These are phyloP conservation scores for Cyberlindnera euphorbiiphila DNA, from an alignment of 805 yeast species.

Conservation along the genomic window DNA sequence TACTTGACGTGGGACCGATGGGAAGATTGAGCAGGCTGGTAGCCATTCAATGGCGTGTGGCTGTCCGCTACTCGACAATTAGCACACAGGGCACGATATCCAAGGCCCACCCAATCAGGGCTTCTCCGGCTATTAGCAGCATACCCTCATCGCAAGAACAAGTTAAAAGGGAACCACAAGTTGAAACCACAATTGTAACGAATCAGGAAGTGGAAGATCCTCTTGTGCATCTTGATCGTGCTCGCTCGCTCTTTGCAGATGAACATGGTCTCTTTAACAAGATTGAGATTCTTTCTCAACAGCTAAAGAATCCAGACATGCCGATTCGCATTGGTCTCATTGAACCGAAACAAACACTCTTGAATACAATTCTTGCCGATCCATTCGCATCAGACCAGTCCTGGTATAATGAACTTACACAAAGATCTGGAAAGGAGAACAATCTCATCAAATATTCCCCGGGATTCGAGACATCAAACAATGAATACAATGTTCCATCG, in stretches of 20 bases:
- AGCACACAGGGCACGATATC: constrained; percentile 7
- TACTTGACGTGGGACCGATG: background rate
- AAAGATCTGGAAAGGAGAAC: constrained; percentile 5
- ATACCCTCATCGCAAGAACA: background rate
- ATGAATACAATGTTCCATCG: constrained; percentile 28
- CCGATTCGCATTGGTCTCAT: constrained; percentile 31
- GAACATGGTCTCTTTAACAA: constrained; percentile 26
- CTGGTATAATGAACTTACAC: constrained; percentile 26
- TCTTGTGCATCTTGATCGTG: constrained; percentile 13
- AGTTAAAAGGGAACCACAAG: background rate
- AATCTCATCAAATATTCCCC: constrained; percentile 24
- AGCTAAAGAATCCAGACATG: constrained; percentile 12
- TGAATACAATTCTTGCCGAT: constrained; percentile 30
- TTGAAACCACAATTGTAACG: background rate
- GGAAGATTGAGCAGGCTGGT: background rate
- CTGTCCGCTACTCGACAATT: constrained; percentile 6
- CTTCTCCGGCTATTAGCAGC: background rate
- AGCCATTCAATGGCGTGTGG: constrained; percentile 3
- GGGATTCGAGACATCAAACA: constrained; percentile 18
- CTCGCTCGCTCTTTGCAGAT: constrained; percentile 22
- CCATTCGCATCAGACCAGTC: constrained; percentile 31
- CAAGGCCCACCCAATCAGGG: background rate
- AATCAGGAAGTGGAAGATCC: constrained; percentile 16
- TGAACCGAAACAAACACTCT: constrained; percentile 21
- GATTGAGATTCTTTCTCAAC: constrained; percentile 21